Conservation (phyloP, 345 rosid genomes). For the Excoecaria agallocha region DNA sequence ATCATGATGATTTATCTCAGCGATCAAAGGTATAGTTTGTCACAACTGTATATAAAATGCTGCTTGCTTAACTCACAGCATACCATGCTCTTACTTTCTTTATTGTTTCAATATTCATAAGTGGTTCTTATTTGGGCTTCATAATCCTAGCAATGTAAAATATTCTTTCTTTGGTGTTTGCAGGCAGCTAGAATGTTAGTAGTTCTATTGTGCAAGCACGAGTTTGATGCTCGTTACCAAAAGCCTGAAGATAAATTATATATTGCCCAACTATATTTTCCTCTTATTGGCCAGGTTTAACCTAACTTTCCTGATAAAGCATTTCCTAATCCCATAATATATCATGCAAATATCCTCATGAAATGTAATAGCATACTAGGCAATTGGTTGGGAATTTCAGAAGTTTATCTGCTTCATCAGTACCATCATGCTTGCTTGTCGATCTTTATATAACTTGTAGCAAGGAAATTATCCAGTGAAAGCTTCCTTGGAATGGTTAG, state of each 20-base stretch:
- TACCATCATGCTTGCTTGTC: not conserved
- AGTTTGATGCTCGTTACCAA: constrained; percentile 95
- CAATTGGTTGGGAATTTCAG: not conserved
- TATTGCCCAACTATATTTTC: constrained; percentile 89
- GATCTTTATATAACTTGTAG: not conserved
- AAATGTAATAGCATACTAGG: not conserved
- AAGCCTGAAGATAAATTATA: constrained; percentile 98
- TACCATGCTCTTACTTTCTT: not conserved
- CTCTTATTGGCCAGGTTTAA: constrained; percentile 87
- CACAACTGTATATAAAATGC: not conserved
- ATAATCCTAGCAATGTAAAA: not conserved
- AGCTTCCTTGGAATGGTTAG: not conserved
- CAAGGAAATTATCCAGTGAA: not conserved
- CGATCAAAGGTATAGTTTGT: constrained; percentile 72
- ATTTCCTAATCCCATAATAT: not conserved
- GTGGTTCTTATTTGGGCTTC: too few relatives aligned
- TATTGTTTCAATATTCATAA: not conserved
- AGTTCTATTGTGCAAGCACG: constrained; percentile 90
- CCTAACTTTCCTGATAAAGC: constrained; percentile 4
- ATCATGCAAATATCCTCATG: not conserved
- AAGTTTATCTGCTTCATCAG: not conserved
- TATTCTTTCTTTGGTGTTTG: constrained; percentile 24
- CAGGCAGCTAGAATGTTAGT: constrained; percentile 97
- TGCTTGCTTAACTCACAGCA: constrained; percentile 1
- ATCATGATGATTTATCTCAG: constrained; percentile 92